Percentiles rank a stretch among this genome's conserved stretches.
Evolutionary conservation across 225 moss, liverwort and hornwort species (phyloP).

Genomic region (Sphagnum contortum): DNA sequence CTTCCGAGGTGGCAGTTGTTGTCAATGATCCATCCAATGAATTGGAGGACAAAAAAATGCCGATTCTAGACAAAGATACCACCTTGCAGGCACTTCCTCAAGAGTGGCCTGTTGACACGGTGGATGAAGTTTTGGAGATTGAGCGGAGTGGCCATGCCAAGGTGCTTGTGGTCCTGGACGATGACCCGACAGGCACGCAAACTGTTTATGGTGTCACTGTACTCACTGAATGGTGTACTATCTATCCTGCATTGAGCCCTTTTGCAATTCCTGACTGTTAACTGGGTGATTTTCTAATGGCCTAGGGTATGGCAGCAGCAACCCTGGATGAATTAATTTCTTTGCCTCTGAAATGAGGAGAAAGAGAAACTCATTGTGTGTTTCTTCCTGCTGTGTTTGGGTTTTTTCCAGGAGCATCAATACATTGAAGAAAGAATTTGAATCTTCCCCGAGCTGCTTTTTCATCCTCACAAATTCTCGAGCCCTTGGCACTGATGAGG

Average conservation of each 20-base stretch:
- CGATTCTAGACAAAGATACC: conserved; percentile 43
- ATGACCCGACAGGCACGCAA: conserved; percentile 98
- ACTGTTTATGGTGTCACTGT: conserved; percentile 89
- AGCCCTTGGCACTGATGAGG: conserved; percentile 66
- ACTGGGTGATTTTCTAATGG: no score
- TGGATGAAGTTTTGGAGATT: conserved; percentile 51
- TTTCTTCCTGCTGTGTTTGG: no score
- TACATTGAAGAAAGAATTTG: conserved; percentile 59
- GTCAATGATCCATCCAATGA: conserved; percentile 8
- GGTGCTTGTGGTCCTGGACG: conserved; percentile 84
- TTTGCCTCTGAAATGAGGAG: no score
- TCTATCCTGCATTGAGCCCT: background rate
- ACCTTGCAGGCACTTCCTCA: conserved; percentile 59
- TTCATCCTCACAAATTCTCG: conserved; percentile 93
- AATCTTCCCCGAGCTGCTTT: conserved; percentile 55
- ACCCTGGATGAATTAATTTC: no score
- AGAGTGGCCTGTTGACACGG: conserved; percentile 79
- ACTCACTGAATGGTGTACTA: conserved; percentile 64
- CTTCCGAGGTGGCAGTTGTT: conserved; percentile 8
- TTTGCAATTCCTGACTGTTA: no score
- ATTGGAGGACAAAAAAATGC: conserved; percentile 12
- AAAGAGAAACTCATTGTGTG: no score
- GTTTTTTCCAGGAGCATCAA: conserved; percentile 45
- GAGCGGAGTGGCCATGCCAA: conserved; percentile 64
- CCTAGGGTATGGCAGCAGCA: no score